Percentiles rank a stretch among this genome's conserved stretches.
Conservation (phyloP, 1,139 yeast species). For the Ogataea hybrid region DNA sequence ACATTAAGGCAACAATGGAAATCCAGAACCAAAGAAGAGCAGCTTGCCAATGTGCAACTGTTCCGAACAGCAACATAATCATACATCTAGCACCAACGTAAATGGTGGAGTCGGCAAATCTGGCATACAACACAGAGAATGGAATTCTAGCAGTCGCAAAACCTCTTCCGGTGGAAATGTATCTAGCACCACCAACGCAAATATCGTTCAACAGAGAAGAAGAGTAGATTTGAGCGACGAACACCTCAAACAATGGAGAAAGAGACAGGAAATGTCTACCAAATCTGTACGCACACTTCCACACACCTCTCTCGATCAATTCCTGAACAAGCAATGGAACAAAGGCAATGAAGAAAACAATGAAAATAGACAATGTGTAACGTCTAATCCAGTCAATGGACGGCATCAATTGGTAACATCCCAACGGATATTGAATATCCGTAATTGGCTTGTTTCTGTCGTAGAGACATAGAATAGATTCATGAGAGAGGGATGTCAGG, state of each 20-base stretch:
- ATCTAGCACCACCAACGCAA: conserved; percentile 99
- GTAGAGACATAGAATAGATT: conserved; percentile 81
- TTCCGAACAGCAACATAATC: conserved; percentile 86
- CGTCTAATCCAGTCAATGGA: conserved; percentile 97
- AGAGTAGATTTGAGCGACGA: conserved; percentile 97
- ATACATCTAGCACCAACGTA: conserved; percentile 93
- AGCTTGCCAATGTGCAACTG: conserved; percentile 96
- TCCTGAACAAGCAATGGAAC: conserved; percentile 96
- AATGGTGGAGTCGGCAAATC: conserved; percentile 97
- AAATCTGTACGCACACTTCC: conserved; percentile 93
- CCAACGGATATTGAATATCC: conserved; percentile 80
- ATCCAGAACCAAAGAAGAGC: conserved; percentile 99
- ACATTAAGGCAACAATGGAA: conserved; percentile 81
- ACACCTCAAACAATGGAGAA: conserved; percentile 97
- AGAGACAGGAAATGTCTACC: conserved; percentile 83
- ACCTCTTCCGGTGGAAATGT: conserved; percentile 99
- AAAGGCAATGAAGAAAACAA: conserved; percentile 96
- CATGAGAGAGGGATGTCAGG: conserved; percentile 89
- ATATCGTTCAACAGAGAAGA: conserved; percentile 87
- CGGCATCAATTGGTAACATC: conserved; percentile 91
- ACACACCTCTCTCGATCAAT: conserved; percentile 94
- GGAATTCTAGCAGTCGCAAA: conserved; percentile 99
- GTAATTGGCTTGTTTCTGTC: conserved; percentile 82
- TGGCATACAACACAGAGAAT: conserved; percentile 89
- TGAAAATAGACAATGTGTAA: conserved; percentile 95